Evolutionary conservation across 2,329 filamentous ascomycete genomes (phyloP), one percentile per base, ranked within the genome.

Genomic region (Exophiala oligosperma): DNA sequence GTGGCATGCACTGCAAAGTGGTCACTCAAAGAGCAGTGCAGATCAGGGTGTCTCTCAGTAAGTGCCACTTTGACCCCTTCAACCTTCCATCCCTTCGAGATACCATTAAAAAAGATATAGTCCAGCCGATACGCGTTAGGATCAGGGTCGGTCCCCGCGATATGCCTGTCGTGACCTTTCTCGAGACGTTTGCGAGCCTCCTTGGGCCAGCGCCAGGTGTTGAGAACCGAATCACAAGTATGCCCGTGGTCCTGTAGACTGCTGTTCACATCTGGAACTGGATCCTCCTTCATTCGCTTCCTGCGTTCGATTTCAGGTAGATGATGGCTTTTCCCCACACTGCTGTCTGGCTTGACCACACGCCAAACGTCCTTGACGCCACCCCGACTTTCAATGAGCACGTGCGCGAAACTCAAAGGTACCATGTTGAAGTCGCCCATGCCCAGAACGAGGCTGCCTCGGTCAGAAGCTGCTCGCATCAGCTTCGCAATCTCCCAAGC

Each of bases 371-470:
- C 94, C 46, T 82, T 83, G 28, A 96, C 87, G 12, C 88, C 87
- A 8, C 88, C 85, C 69, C 92, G 87, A 2, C 86, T 84, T 57
- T 88, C 90, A 66, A 99, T 87, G 64, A 97, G 81, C 54, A 86
- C 84, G 76, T 97, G 91, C 32, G 90, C 88, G 61, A 96, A 84
- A 26, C 91, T 95, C 41, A 88, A 75, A 0, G 94, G 94, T n/a
- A 91, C 79, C 89, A 96, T 96, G 76, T 97, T 97, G 78, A 97
- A 97, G 77, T 97, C 94, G 26, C 94, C 94, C 54, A 96, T 78
- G 4, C 87, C 92, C 44, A 97, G 78, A 52, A 92, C 92, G 29
- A 97, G 80, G 71, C 93, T 90, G 5, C 92, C 91, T 12, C 88
- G 81, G 66, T 92, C 89, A 1, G 87, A 83, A 46, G 93, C 92